Evolutionary conservation across 2,329 filamentous ascomycete species (phyloP).

Genomic region (Exophiala phaeomuriformis): DNA sequence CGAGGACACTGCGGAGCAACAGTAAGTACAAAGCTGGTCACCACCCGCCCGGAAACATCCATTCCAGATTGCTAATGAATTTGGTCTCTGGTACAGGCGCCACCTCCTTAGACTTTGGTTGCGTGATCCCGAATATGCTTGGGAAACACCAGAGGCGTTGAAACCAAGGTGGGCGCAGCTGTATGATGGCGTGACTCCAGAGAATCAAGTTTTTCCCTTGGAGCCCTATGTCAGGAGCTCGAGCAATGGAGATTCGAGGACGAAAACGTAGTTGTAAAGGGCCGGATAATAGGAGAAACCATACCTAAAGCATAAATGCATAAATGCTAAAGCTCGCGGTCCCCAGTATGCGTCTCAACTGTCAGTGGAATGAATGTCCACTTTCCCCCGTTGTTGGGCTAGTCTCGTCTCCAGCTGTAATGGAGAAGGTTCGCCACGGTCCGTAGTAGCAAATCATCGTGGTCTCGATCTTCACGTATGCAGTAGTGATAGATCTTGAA

Average conservation of each 20-base stretch:
- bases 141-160: constrained; percentile 38
- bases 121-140: constrained; percentile 41
- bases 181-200: constrained; percentile 35
- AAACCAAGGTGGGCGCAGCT: constrained; percentile 36
- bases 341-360: no score
- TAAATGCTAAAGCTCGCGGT: no score
- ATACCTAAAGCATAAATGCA: no score
- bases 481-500: background rate
- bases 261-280: background rate
- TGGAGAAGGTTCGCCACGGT: background rate
- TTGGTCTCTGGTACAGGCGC: constrained; percentile 28
- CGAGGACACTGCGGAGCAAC: constrained; percentile 33
- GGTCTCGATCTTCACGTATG: background rate
- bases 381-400: no score
- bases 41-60: background rate
- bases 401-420: background rate
- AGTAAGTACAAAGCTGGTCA: constrained; percentile 29
- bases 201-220: constrained; percentile 39
- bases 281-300: no score
- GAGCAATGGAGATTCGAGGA: constrained; percentile 7
- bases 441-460: background rate
- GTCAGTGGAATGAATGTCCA: no score
- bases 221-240: constrained; percentile 33
- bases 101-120: constrained; percentile 45
- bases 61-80: background rate